Evolutionary conservation across 345 rosid genomes (phyloP).

Genomic region (Noccaea caerulescens): DNA sequence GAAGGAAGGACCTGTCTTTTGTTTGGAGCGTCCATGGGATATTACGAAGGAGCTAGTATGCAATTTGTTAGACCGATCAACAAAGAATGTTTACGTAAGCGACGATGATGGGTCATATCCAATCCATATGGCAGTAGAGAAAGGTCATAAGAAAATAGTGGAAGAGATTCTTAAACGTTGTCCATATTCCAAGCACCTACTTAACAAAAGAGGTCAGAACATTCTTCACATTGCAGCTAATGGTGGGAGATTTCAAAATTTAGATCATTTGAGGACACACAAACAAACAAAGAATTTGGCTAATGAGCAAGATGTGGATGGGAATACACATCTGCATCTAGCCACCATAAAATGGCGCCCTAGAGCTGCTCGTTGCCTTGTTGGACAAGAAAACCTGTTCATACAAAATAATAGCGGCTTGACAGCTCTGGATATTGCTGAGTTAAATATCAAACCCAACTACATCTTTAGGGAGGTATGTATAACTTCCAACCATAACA

Average conservation of each 20-base stretch:
- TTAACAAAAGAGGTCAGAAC: conserved; percentile 7
- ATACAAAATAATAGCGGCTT: background rate
- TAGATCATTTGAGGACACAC: background rate
- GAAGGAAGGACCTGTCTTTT: conserved; percentile 33
- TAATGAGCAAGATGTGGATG: background rate
- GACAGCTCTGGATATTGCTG: conserved; percentile 29
- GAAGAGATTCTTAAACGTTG: background rate
- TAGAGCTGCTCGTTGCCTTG: background rate
- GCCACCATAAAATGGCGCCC: conserved; percentile 25
- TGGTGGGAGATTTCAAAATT: background rate
- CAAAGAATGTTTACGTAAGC: background rate
- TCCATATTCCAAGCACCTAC: background rate
- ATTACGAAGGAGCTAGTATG: background rate
- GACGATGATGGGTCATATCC: background rate
- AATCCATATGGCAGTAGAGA: background rate
- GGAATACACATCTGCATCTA: conserved; percentile 17
- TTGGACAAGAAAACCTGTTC: background rate
- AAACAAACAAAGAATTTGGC: background rate
- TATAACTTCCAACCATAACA: no score
- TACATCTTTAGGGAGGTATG: no score
- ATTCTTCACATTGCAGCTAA: conserved; percentile 15
- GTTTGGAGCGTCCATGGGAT: conserved; percentile 15
- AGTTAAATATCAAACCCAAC: no score
- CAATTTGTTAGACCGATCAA: background rate
- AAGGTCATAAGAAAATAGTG: background rate